These are phyloP conservation scores for Hypoxylon sp. DNA, from an alignment of 2,329 filamentous ascomycete species.

Conservation along the genomic window DNA sequence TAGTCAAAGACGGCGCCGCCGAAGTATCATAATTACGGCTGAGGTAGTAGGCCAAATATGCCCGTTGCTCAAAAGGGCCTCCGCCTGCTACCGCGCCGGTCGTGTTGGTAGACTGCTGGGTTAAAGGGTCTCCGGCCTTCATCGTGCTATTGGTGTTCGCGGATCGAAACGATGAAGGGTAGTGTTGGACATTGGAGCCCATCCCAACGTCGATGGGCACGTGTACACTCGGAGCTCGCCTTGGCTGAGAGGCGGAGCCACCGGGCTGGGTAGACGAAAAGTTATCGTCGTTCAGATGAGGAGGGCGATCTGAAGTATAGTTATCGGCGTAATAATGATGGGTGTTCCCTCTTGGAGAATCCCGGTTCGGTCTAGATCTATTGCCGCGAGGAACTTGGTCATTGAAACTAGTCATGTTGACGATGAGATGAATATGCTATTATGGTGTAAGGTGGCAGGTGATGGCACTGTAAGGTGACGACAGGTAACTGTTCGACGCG, in stretches of 20 bases:
- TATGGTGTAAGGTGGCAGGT: not conserved
- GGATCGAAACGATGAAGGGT: conserved; percentile 18
- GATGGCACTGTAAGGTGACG: not conserved
- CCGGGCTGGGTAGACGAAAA: conserved; percentile 31
- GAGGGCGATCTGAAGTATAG: conserved; percentile 36
- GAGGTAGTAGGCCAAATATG: conserved; percentile 20
- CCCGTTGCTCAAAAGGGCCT: conserved; percentile 10
- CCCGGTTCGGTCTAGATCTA: conserved; percentile 17
- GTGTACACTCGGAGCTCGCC: conserved; percentile 2
- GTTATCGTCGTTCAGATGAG: conserved; percentile 40
- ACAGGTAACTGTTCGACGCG: conserved; percentile 2
- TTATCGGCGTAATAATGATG: conserved; percentile 26
- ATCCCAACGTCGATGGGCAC: not conserved
- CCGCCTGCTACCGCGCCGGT: conserved; percentile 29
- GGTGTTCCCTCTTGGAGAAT: not conserved
- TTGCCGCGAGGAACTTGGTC: conserved; percentile 7
- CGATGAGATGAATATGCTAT: not conserved
- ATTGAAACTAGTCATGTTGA: conserved; percentile 20
- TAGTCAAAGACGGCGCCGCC: conserved; percentile 32
- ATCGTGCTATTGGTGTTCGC: conserved; percentile 34
- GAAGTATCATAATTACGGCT: conserved; percentile 23
- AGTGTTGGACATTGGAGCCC: conserved; percentile 2
- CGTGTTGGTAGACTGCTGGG: conserved; percentile 25
- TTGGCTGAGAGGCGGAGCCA: conserved; percentile 27
- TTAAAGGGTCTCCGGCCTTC: conserved; percentile 15